Evolutionary conservation across 345 rosid genomes (phyloP).

Genomic region (Acer negundo): DNA sequence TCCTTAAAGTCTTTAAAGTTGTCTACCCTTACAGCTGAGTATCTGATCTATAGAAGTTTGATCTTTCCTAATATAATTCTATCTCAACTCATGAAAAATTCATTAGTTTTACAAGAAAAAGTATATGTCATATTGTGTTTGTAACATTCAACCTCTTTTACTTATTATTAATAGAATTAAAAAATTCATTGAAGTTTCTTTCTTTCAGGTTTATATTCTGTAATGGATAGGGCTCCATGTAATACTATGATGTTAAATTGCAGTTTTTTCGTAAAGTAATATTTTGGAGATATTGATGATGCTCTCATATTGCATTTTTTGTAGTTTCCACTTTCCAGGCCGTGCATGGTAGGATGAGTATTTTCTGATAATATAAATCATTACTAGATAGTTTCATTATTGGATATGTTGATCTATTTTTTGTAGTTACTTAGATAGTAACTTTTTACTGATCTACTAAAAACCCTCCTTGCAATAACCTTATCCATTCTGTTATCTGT

Average conservation of each 20-base stretch:
- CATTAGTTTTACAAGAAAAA: not conserved
- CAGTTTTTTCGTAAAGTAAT: not conserved
- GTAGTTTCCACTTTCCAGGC: conserved; percentile 13
- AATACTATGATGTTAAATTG: not conserved
- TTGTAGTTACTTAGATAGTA: not conserved
- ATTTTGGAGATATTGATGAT: not conserved
- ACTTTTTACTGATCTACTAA: not conserved
- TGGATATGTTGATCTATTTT: not conserved
- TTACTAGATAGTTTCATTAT: not conserved
- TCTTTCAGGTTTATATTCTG: not conserved
- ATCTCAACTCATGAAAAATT: not conserved
- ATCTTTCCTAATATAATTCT: not conserved
- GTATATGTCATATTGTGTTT: conserved; percentile 5
- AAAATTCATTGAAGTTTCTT: not conserved
- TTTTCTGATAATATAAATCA: not conserved
- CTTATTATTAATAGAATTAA: conserved; percentile 3
- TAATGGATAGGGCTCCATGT: not conserved
- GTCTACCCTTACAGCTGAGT: conserved; percentile 7
- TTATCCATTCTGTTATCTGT: not conserved
- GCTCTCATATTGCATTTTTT: not conserved
- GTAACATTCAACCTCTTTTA: not conserved
- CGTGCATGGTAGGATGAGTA: not conserved
- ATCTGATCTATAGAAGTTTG: not conserved
- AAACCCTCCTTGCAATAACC: not conserved
- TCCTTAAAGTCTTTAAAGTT: not conserved